A percentile compares a stretch with the other conserved stretches of the same genome.
These are phyloP conservation scores for Boletus barrowsii DNA, from an alignment of 768 basidiomycete species.

Conservation along the genomic window DNA sequence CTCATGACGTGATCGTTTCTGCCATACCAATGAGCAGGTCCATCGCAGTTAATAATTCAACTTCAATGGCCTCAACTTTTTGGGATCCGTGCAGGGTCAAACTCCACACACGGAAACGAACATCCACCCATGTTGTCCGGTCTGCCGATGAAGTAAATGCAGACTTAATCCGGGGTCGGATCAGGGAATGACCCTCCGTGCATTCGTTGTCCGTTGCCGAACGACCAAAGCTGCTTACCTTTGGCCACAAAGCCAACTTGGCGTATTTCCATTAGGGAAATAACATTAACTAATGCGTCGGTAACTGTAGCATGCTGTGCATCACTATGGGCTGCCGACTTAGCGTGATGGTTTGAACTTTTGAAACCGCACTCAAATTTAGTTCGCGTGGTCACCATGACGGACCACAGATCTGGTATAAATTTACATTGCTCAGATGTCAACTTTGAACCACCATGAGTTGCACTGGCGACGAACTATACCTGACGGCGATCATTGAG, in stretches of 20 bases:
- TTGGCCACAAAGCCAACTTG: no score
- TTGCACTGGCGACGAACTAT: background rate
- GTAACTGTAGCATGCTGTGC: no score
- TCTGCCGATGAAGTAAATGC: slow-evolving; percentile 11
- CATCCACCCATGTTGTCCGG: slow-evolving; percentile 9
- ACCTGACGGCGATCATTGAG: slow-evolving; percentile 13
- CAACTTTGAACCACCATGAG: no score
- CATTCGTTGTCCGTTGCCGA: background rate
- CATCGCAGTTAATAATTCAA: background rate
- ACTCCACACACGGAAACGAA: background rate
- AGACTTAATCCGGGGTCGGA: slow-evolving; percentile 1
- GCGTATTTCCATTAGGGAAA: no score
- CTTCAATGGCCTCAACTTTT: slow-evolving; percentile 5
- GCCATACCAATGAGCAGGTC: background rate
- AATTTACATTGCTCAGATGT: no score
- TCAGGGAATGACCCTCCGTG: background rate
- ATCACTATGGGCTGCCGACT: no score
- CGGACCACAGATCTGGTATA: no score
- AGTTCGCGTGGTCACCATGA: no score
- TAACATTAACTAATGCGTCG: no score
- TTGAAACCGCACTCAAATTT: no score
- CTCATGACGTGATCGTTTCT: slow-evolving; percentile 1
- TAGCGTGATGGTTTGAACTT: no score
- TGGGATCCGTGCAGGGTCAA: slow-evolving; percentile 1
- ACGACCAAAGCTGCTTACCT: no score